Conservation (phyloP, 306 rosid genomes). For the Medicago ruthenica region DNA sequence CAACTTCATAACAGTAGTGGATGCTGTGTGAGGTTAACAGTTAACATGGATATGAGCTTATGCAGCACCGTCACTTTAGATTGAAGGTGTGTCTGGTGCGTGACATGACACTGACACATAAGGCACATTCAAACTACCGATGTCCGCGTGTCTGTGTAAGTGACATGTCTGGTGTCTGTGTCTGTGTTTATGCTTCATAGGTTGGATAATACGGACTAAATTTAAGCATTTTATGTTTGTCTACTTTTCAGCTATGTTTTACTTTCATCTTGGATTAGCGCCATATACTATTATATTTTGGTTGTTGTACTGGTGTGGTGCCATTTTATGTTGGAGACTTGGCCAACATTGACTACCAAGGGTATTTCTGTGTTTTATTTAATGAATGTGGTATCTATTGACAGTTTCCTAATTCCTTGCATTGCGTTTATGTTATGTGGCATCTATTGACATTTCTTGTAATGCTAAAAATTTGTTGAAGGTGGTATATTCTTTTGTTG, state of each 20-base stretch:
- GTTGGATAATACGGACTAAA: no score
- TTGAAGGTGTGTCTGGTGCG: background rate
- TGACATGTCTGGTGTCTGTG: background rate
- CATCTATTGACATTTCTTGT: constrained; percentile 5
- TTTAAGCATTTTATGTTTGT: no score
- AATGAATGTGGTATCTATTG: background rate
- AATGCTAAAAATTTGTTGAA: background rate
- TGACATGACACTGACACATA: background rate
- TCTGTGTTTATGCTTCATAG: background rate
- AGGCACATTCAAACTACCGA: background rate
- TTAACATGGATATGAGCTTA: background rate
- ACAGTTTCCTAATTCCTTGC: no score
- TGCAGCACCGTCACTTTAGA: background rate
- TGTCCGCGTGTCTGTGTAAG: background rate
- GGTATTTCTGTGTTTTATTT: background rate
- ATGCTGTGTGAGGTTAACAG: no score
- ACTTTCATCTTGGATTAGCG: background rate
- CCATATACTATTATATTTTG: no score
- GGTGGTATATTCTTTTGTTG: background rate
- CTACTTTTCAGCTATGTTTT: constrained; percentile 6
- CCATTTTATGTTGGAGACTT: no score
- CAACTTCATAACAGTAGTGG: constrained; percentile 15
- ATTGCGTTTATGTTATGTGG: no score
- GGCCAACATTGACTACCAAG: background rate
- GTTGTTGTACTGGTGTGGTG: no score